Percentiles rank a stretch among this genome's conserved stretches.
Evolutionary conservation across 2,329 filamentous ascomycete species (phyloP).

Genomic region (Fusarium sp.): DNA sequence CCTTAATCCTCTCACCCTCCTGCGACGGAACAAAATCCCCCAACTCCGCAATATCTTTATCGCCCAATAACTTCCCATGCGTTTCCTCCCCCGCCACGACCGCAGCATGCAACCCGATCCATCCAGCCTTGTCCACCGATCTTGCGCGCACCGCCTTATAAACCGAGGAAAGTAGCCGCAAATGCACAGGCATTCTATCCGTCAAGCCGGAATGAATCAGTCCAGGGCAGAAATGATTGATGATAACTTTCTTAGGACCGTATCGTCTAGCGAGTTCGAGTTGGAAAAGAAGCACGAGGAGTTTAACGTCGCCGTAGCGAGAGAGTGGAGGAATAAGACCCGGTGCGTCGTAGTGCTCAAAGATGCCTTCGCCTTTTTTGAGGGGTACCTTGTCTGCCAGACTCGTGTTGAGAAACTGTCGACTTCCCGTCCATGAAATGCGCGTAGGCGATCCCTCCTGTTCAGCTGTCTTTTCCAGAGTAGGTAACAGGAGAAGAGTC

Average conservation of each 20-base stretch:
- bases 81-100: slow-evolving; percentile 30
- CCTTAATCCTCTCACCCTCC: slow-evolving; percentile 1
- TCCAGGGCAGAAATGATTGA: slow-evolving; percentile 10
- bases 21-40: slow-evolving; percentile 1
- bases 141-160: slow-evolving; percentile 16
- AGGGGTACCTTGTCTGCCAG: slow-evolving; percentile 6
- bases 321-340: not conserved
- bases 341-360: slow-evolving; percentile 1
- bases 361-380: not conserved
- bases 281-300: slow-evolving; percentile 35
- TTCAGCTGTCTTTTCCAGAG: slow-evolving; percentile 38
- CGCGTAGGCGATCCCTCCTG: slow-evolving; percentile 6
- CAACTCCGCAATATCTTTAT: slow-evolving; percentile 14
- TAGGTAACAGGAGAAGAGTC: slow-evolving; percentile 38
- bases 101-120: slow-evolving; percentile 40
- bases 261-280: slow-evolving; percentile 31
- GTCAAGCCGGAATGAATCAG: slow-evolving; percentile 29
- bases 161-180: slow-evolving; percentile 20
- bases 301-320: slow-evolving; percentile 27
- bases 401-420: slow-evolving; percentile 22
- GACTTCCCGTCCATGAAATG: slow-evolving; percentile 42
- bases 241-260: not conserved
- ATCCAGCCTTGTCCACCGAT: slow-evolving; percentile 25
- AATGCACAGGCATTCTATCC: slow-evolving; percentile 25
- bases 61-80: slow-evolving; percentile 33